A percentile compares a stretch with the other conserved stretches of the same genome.
Conservation (phyloP, 805 yeast species). For the Saturnispora saitoi region DNA sequence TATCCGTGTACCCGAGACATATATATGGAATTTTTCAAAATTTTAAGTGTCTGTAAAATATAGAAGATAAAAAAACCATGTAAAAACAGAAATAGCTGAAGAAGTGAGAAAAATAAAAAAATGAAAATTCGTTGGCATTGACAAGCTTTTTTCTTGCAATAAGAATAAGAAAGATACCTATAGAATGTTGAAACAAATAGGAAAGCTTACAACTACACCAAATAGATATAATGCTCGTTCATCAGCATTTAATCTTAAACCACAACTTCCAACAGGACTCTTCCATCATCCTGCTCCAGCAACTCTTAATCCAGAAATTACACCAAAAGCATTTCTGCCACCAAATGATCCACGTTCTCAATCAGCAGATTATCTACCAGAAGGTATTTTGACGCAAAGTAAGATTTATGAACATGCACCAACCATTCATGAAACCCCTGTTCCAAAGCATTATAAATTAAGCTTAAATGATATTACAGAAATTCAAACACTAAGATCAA, state of each 20-base stretch:
- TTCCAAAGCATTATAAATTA: conserved; percentile 23
- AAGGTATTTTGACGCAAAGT: conserved; percentile 10
- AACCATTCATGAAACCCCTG: conserved; percentile 16
- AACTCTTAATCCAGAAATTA: conserved; percentile 24
- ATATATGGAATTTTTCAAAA: no score
- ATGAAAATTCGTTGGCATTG: no score
- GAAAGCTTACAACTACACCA: conserved; percentile 27
- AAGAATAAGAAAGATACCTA: not conserved
- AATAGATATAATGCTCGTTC: conserved; percentile 30
- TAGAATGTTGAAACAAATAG: not conserved
- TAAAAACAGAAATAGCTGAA: no score
- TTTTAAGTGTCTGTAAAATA: no score
- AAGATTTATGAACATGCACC: conserved; percentile 22
- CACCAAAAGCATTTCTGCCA: conserved; percentile 31
- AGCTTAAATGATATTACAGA: conserved; percentile 20
- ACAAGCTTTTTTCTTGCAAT: no score
- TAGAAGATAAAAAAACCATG: no score
- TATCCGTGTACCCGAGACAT: no score
- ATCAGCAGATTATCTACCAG: conserved; percentile 24
- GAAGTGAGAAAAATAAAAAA: no score
- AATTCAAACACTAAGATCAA: conserved; percentile 25
- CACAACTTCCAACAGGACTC: conserved; percentile 27
- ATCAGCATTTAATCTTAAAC: conserved; percentile 30
- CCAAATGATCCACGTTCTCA: conserved; percentile 23
- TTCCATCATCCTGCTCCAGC: conserved; percentile 32